A percentile compares a stretch with the other conserved stretches of the same genome.
Conservation (phyloP, 106 monocot species). For the Vanilla planifolia region DNA sequence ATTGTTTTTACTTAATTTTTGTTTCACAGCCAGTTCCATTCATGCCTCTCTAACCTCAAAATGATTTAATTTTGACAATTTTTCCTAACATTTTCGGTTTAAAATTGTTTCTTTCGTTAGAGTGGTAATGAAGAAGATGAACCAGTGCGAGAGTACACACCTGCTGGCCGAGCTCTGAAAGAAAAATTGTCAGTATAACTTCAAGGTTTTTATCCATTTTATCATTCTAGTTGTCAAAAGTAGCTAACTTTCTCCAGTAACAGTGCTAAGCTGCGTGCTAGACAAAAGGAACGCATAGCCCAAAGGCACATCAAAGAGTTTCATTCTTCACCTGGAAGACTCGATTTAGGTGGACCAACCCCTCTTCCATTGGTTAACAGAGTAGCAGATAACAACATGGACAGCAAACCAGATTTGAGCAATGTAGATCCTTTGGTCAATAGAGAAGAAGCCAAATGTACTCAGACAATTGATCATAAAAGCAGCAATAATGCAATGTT, state of each 20-base stretch:
- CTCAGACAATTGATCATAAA: conserved; percentile 25
- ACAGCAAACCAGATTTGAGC: conserved; percentile 13
- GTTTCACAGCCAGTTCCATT: no score
- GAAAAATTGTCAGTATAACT: conserved; percentile 72
- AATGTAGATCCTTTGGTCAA: conserved; percentile 19
- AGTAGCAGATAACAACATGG: conserved; percentile 8
- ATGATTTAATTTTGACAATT: neutral
- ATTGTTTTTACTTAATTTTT: no score
- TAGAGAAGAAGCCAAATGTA: conserved; percentile 21
- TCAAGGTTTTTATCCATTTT: neutral
- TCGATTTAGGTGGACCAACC: conserved; percentile 18
- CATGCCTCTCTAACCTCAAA: no score
- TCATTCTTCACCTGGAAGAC: conserved; percentile 12
- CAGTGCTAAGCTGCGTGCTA: conserved; percentile 81
- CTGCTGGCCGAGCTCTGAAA: conserved; percentile 83
- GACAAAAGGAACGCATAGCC: conserved; percentile 84
- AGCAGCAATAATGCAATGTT: conserved; percentile 12
- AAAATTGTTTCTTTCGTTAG: conserved; percentile 23
- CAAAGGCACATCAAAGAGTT: conserved; percentile 28
- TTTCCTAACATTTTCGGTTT: neutral
- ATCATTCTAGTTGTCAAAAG: conserved; percentile 4
- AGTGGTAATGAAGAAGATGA: conserved; percentile 83
- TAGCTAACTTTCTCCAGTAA: conserved; percentile 14
- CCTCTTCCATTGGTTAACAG: conserved; percentile 11
- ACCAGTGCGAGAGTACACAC: conserved; percentile 62